Conservation (phyloP, 2,329 filamentous ascomycete genomes). For the Chrysoporthe puriensis region DNA sequence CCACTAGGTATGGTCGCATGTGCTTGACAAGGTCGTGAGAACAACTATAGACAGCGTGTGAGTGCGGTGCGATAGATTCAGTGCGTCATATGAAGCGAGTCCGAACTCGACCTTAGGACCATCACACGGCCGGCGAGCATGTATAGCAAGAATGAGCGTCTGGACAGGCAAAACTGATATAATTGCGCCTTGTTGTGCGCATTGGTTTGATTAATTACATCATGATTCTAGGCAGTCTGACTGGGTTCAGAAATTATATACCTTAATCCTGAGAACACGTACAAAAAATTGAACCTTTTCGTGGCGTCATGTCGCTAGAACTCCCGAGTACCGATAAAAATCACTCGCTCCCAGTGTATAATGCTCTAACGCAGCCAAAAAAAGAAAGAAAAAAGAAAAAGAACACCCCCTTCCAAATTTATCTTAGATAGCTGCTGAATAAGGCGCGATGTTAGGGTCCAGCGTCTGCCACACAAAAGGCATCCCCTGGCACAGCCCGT, state of each 20-base stretch:
- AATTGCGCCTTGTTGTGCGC: neutral
- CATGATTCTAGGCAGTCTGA: neutral
- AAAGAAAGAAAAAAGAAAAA: neutral
- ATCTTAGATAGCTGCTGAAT: constrained; percentile 27
- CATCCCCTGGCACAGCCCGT: constrained; percentile 51
- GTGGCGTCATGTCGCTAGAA: neutral
- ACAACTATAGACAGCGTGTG: neutral
- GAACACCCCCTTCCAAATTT: neutral
- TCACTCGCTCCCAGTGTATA: neutral
- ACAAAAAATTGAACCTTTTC: neutral
- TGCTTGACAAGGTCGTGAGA: neutral
- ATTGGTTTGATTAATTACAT: neutral
- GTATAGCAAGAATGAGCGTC: neutral
- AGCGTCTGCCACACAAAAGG: constrained; percentile 46
- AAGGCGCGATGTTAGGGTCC: constrained; percentile 31
- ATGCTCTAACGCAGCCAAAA: neutral
- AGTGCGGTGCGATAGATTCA: too few relatives aligned
- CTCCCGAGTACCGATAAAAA: neutral
- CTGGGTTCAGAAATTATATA: neutral
- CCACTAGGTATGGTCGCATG: constrained; percentile 12
- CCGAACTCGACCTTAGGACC: neutral
- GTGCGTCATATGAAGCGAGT: neutral
- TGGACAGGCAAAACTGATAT: neutral
- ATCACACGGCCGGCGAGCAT: neutral
- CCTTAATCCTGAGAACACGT: neutral